Conservation (phyloP, 441 rosid species). For the Manihot esculenta region DNA sequence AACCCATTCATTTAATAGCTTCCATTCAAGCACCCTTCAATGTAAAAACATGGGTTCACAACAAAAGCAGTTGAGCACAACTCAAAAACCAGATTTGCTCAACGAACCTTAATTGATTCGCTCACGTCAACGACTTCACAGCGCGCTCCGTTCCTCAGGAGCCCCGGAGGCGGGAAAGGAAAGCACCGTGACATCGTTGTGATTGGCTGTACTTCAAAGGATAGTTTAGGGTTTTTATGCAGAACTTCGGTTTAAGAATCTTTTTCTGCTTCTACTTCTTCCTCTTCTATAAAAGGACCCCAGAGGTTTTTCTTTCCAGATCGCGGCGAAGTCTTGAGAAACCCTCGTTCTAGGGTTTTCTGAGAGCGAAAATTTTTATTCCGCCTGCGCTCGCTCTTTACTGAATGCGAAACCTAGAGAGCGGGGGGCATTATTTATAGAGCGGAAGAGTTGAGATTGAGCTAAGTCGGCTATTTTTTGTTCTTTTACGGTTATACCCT, state of each 20-base stretch:
- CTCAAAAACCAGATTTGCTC: constrained; percentile 45
- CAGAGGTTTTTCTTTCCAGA: not conserved
- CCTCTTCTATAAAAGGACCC: not conserved
- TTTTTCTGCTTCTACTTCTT: no score
- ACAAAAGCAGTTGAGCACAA: constrained; percentile 35
- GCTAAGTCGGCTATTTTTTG: not conserved
- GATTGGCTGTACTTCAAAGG: not conserved
- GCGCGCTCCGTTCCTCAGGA: constrained; percentile 37
- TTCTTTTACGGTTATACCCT: constrained; percentile 15
- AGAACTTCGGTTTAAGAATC: not conserved
- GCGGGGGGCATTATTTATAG: not conserved
- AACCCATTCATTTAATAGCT: not conserved
- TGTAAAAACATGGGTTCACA: not conserved
- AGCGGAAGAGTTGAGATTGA: not conserved
- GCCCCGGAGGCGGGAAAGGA: constrained; percentile 45
- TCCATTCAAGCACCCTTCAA: not conserved
- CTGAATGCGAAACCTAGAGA: fast-evolving
- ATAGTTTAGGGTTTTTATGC: constrained; percentile 3
- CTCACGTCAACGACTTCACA: constrained; percentile 34
- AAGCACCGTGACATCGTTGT: constrained; percentile 66
- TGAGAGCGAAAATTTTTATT: not conserved
- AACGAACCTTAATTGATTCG: constrained; percentile 77
- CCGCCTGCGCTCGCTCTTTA: no score
- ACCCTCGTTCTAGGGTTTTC: not conserved
- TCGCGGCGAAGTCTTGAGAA: not conserved